phyloP scores from a whole-genome alignment of 2,329 filamentous ascomycete species.

The Fusarium acutatum region DNA sequence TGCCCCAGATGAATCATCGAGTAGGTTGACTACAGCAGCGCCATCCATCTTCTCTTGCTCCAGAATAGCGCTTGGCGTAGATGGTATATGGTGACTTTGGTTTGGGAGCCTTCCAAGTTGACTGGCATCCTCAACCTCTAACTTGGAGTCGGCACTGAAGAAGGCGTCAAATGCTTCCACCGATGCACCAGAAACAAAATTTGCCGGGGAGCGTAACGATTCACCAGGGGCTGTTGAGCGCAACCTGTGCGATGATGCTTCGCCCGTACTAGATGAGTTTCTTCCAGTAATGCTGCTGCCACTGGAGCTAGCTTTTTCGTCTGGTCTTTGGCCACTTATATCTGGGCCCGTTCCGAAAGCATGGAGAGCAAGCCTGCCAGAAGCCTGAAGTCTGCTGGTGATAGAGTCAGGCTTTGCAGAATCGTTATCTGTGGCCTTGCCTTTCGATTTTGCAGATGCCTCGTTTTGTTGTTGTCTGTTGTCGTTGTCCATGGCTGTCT shows the following conservation, averaged over 20 bases:
- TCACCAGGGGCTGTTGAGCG: slow-evolving; percentile 21
- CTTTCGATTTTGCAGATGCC: slow-evolving; percentile 14
- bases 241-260: slow-evolving; percentile 36
- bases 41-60: slow-evolving; percentile 48
- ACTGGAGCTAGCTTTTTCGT: slow-evolving; percentile 30
- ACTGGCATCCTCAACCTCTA: slow-evolving; percentile 9
- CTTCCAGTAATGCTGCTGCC: slow-evolving; percentile 22
- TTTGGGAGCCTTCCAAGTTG: not conserved
- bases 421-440: slow-evolving; percentile 31
- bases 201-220: slow-evolving; percentile 21
- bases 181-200: slow-evolving; percentile 41
- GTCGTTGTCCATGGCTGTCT: slow-evolving; percentile 24
- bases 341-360: slow-evolving; percentile 33
- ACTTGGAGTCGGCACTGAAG: slow-evolving; percentile 18
- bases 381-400: slow-evolving; percentile 40
- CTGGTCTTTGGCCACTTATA: slow-evolving; percentile 19
- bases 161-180: slow-evolving; percentile 45
- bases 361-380: slow-evolving; percentile 40
- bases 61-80: not conserved
- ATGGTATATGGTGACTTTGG: not conserved
- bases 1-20: slow-evolving; percentile 42
- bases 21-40: slow-evolving; percentile 50
- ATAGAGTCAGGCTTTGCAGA: slow-evolving; percentile 23
- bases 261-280: slow-evolving; percentile 18
- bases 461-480: not conserved